Percentiles rank a stretch among this genome's conserved stretches.
phyloP scores from a whole-genome alignment of 352 stramenopile genomes.

The Phytophthora sojae region DNA sequence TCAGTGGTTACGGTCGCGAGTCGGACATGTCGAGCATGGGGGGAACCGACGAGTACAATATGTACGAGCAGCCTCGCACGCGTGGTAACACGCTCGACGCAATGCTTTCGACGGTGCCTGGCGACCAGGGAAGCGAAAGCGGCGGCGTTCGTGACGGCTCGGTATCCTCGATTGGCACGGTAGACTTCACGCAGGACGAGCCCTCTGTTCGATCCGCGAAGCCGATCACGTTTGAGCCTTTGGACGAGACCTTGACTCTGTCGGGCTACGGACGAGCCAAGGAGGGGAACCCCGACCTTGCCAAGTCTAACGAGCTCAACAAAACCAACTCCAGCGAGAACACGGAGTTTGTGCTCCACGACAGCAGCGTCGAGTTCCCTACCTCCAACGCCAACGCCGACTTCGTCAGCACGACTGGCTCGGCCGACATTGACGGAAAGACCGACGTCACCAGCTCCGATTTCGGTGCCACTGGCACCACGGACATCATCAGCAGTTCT shows the following conservation, averaged over 20 bases:
- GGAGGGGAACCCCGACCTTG: slow-evolving; percentile 2
- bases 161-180: slow-evolving; percentile 62
- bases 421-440: slow-evolving; percentile 39
- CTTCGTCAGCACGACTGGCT: slow-evolving; percentile 41
- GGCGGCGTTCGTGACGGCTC: slow-evolving; percentile 37
- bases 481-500: not conserved
- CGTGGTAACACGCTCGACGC: slow-evolving; percentile 40
- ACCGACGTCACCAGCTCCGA: slow-evolving; percentile 18
- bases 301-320: slow-evolving; percentile 19
- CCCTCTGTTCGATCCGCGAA: slow-evolving; percentile 39
- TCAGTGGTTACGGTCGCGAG: slow-evolving; percentile 54
- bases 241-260: slow-evolving; percentile 50
- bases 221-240: slow-evolving; percentile 35
- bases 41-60: slow-evolving; percentile 57
- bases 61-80: slow-evolving; percentile 48
- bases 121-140: slow-evolving; percentile 31
- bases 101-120: slow-evolving; percentile 32
- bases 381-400: slow-evolving; percentile 37
- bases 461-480: slow-evolving; percentile 19
- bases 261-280: slow-evolving; percentile 34
- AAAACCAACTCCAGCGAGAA: slow-evolving; percentile 40
- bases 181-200: slow-evolving; percentile 60
- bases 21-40: slow-evolving; percentile 72
- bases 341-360: slow-evolving; percentile 39
- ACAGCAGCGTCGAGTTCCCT: slow-evolving; percentile 33